Base-by-base conservation (phyloP, 108 stramenopile species). In the Cylindrotheca fusiformis region DNA sequence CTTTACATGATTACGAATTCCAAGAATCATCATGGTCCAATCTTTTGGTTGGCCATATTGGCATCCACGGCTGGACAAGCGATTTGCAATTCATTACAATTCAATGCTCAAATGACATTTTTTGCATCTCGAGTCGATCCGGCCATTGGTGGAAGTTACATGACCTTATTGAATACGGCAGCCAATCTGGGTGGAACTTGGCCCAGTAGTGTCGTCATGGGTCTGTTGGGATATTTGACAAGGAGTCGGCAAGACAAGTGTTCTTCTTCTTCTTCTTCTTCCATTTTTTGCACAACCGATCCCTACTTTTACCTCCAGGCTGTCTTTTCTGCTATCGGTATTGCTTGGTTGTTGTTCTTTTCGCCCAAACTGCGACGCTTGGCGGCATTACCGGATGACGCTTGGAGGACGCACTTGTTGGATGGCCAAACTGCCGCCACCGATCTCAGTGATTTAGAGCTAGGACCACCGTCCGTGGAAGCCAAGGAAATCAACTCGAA, bases 71-170 rank as follows among this genome's bases (percentile, higher is more conserved):
- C 93, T 5, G 70, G 87, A 51, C 94, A 96, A 53, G 92, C 96
- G 20, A 89, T 90, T 22, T 88, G 85, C 32, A 75, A 81, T 41
- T 94, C 84, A 50, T 65, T 94, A 48, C 95, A 97, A 84, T 98
- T 97, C 72, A 96, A 97, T 68, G 81, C 96, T 0, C 96, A 96
- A 80, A 99, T 99, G 99, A 93, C 93, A 14, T 99, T 99, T 73
- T 98, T 97, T 73, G 93, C 96, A 4, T 74, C 75, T 47, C 76
- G 98, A 24, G 94, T 96, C 45, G 99, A 99, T 82, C 96, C 96
- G 1, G 85, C 91, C 27, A 97, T 99, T 66, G 99, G 99, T 31
- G 99, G 99, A 6, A 88, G 90, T 6, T 99, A 99, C 91, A 99
- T 98, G 99, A 99, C 99, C 0, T 70, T 98, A 27, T 70, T 99